These are phyloP conservation scores for Cenchrus purpureus DNA, from an alignment of 176 grass and related monocot species.

Conservation along the genomic window DNA sequence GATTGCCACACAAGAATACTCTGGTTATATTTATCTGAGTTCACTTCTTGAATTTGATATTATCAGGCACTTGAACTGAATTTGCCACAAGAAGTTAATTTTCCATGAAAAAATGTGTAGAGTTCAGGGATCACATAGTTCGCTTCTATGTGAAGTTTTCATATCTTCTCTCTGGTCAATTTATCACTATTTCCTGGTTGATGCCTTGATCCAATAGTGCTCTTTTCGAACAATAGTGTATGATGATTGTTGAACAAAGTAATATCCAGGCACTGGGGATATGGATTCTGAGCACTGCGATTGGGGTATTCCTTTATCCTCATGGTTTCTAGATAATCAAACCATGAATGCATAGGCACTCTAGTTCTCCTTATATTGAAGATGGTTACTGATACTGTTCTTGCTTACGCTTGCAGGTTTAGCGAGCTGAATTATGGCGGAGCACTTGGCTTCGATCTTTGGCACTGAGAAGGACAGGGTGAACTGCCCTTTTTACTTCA, in stretches of 20 bases:
- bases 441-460: not conserved
- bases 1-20: not conserved
- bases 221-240: not conserved
- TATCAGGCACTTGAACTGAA: not conserved
- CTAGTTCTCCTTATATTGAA: not conserved
- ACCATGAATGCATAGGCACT: not conserved
- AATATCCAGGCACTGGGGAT: constrained; percentile 7
- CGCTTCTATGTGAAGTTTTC: not conserved
- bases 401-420: constrained; percentile 22
- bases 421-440: not conserved
- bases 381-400: not conserved
- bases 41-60: not conserved
- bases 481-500: constrained; percentile 8
- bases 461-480: constrained; percentile 9
- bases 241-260: not conserved
- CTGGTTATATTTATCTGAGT: not conserved
- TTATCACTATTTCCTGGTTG: not conserved
- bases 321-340: constrained; percentile 31
- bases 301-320: constrained; percentile 53
- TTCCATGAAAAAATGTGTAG: not conserved
- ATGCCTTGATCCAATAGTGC: not conserved
- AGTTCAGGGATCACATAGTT: not conserved
- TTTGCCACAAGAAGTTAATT: not conserved
- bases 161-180: not conserved
- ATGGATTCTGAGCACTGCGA: not conserved